phyloP scores from a whole-genome alignment of 2,329 filamentous ascomycete genomes.

The Diaporthe citriasiana region DNA sequence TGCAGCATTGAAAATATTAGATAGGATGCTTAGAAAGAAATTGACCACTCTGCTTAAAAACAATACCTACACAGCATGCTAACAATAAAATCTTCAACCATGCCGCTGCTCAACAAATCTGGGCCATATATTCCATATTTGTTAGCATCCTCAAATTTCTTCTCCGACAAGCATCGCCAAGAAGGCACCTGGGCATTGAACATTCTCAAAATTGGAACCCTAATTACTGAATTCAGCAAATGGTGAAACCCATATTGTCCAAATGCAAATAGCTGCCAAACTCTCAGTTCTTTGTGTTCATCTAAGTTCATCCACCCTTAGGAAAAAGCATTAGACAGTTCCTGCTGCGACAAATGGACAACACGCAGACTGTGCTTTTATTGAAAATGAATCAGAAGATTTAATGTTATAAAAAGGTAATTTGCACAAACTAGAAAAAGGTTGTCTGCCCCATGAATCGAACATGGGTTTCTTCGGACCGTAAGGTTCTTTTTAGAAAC shows the following conservation, averaged over 20 bases:
- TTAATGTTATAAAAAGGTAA: background rate
- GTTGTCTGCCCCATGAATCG: slow-evolving; percentile 43
- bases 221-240: too few relatives aligned
- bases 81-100: background rate
- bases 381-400: background rate
- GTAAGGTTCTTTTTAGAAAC: slow-evolving; percentile 20
- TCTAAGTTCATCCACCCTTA: too few relatives aligned
- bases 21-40: background rate
- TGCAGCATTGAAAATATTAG: background rate
- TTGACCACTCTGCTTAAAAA: background rate
- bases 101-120: background rate
- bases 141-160: background rate
- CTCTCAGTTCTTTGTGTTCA: too few relatives aligned
- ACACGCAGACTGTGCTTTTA: too few relatives aligned
- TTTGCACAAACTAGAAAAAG: background rate
- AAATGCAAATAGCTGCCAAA: background rate
- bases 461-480: slow-evolving; percentile 42
- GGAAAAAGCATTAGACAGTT: too few relatives aligned
- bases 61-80: background rate
- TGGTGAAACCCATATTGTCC: too few relatives aligned
- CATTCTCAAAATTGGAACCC: background rate
- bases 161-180: background rate
- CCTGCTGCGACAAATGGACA: too few relatives aligned
- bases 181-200: background rate
- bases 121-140: background rate